Percentiles rank a stretch among this genome's conserved stretches.
These are phyloP conservation scores for Hypsizygus marmoreus DNA, from an alignment of 768 basidiomycete genomes.

Conservation along the genomic window DNA sequence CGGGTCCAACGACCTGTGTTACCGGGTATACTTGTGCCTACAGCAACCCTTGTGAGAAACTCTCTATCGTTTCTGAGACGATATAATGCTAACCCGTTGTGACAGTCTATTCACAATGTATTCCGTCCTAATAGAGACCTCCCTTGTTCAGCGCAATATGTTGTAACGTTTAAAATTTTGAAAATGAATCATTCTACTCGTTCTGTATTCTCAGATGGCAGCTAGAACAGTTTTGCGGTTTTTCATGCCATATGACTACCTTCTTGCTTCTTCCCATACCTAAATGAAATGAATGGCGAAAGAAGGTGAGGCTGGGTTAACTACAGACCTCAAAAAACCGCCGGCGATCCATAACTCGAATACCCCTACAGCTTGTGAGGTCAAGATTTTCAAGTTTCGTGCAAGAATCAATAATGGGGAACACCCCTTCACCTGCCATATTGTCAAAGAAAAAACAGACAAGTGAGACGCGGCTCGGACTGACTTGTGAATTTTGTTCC, in stretches of 20 bases:
- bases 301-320: neutral
- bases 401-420: conserved; percentile 60
- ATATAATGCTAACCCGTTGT: neutral
- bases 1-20: conserved; percentile 43
- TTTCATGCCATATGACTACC: neutral
- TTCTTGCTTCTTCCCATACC: conserved; percentile 31
- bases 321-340: conserved; percentile 63
- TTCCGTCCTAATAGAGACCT: conserved; percentile 29
- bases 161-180: too few species aligned
- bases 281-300: conserved; percentile 13
- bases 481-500: conserved; percentile 63
- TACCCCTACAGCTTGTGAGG: conserved; percentile 67
- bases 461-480: conserved; percentile 16
- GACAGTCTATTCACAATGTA: conserved; percentile 48
- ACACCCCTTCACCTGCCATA: conserved; percentile 51
- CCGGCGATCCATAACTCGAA: conserved; percentile 58
- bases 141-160: too few species aligned
- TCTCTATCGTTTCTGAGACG: neutral
- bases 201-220: too few species aligned
- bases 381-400: conserved; percentile 52
- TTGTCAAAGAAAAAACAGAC: neutral
- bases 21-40: conserved; percentile 36
- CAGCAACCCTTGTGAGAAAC: conserved; percentile 41
- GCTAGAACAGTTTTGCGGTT: too few species aligned
- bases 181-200: too few species aligned